phyloP scores from a whole-genome alignment of 805 yeast genomes.

The Wickerhamiella shivajii region DNA sequence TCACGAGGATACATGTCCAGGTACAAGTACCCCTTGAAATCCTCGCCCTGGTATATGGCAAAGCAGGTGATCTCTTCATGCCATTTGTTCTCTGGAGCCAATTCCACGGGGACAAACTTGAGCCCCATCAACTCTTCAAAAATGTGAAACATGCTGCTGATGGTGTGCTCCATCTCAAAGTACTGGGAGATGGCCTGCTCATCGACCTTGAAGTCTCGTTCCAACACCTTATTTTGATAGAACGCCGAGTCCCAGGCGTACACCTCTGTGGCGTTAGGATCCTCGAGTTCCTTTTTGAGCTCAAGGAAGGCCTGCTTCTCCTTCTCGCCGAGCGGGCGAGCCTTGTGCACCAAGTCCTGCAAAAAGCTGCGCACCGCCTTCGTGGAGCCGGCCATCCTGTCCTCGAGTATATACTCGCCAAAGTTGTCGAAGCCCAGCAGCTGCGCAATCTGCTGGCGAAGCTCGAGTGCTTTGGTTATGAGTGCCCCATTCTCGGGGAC shows the following conservation, averaged over 20 bases:
- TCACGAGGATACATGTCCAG: slow-evolving; percentile 76
- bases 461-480: slow-evolving; percentile 41
- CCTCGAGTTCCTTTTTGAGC: slow-evolving; percentile 41
- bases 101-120: slow-evolving; percentile 45
- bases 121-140: slow-evolving; percentile 58
- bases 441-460: slow-evolving; percentile 49
- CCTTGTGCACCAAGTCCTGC: slow-evolving; percentile 42
- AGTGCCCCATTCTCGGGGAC: slow-evolving; percentile 45
- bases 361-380: slow-evolving; percentile 47
- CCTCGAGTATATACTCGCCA: slow-evolving; percentile 59
- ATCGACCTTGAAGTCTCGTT: slow-evolving; percentile 57
- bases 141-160: slow-evolving; percentile 52
- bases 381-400: slow-evolving; percentile 65
- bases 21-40: slow-evolving; percentile 64
- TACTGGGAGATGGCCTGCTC: slow-evolving; percentile 57
- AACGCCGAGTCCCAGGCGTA: slow-evolving; percentile 65
- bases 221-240: slow-evolving; percentile 51
- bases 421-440: slow-evolving; percentile 52
- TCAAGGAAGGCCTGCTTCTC: slow-evolving; percentile 36
- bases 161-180: slow-evolving; percentile 59
- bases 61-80: slow-evolving; percentile 64
- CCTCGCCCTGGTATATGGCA: slow-evolving; percentile 41
- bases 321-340: slow-evolving; percentile 42
- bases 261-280: slow-evolving; percentile 30
- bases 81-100: slow-evolving; percentile 40